Percentiles rank a stretch among this genome's conserved stretches.
phyloP scores from a whole-genome alignment of 345 rosid genomes.

The Gynandropsis gynandra region DNA sequence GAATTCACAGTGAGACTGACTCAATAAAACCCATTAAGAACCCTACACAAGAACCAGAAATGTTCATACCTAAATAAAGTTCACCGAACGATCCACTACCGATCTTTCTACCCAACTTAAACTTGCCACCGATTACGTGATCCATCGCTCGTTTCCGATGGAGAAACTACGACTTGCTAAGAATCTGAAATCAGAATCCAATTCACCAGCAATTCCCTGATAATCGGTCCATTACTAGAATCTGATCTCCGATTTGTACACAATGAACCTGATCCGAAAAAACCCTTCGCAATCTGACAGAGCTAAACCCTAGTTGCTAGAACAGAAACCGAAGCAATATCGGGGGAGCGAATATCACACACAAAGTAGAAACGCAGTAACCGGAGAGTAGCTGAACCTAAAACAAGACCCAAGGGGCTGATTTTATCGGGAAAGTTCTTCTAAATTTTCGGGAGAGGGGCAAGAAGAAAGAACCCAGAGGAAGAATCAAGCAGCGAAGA shows the following conservation, averaged over 20 bases:
- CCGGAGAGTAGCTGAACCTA: not conserved
- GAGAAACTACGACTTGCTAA: conserved; percentile 1
- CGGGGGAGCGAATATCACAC: no score
- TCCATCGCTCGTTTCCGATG: conserved; percentile 43
- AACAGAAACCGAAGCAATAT: not conserved
- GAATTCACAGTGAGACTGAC: conserved; percentile 1
- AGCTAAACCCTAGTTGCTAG: conserved; percentile 13
- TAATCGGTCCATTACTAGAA: conserved; percentile 16
- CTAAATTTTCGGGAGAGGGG: not conserved
- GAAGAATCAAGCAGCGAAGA: conserved; percentile 9
- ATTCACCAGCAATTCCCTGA: conserved; percentile 24
- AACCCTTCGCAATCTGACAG: conserved; percentile 4
- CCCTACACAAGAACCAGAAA: conserved; percentile 8
- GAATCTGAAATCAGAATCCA: conserved; percentile 16
- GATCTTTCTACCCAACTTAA: conserved; percentile 83
- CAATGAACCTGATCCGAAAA: conserved; percentile 23
- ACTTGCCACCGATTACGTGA: conserved; percentile 60
- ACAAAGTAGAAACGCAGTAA: not conserved
- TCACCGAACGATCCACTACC: conserved; percentile 92
- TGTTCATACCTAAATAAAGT: conserved; percentile 56
- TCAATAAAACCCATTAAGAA: not conserved
- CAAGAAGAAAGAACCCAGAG: conserved; percentile 13
- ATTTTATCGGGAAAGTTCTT: conserved; percentile 18
- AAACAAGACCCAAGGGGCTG: conserved; percentile 17
- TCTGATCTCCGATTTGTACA: conserved; percentile 6